Evolutionary conservation across 192 early-diverging fungal genomes (phyloP), one percentile per base, ranked within the genome.

Genomic region (Haplosporangium gracile): DNA sequence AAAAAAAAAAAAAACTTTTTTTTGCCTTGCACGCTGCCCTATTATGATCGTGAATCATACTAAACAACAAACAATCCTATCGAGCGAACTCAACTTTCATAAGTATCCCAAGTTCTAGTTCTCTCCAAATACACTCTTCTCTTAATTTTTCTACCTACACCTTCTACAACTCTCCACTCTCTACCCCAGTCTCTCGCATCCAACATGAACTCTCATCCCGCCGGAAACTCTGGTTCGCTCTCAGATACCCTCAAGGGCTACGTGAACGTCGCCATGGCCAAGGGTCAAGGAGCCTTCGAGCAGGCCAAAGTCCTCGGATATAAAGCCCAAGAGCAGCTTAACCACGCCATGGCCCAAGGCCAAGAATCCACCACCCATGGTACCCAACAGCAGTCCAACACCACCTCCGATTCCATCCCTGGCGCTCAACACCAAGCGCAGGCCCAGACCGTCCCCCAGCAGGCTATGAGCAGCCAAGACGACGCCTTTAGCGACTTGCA

Each of bases 191-290:
- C 24, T n/a, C 22, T 0, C 45, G 45, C 68, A 42, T 20, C n/a
- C 39, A 9, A 26, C 24, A 71, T 53, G 69, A 55, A 55, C 49
- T 49, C 77, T 1, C 69, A 53, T 11, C 34, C 75, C 10, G 26
- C 20, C 22, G 40, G 70, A 20, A 63, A 40, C 83, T 45, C 78
- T 1, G 69, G 60, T 45, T 85, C 83, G 13, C 0, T 80, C 32
- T 45, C 78, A 20, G 78, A 80, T 11, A 80, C 78, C 40, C 20
- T 80, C 73, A 85, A 77, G 75, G 57, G 74, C 13, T 85, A 85
- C 55, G 60, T 68, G 51, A 51, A 80, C 13, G 38, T 63, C 13
- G 83, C 83, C 74, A 73, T 68, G 60, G 55, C 78, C 65, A 85
- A 80, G 75, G 83, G 83, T 40, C 78, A 80, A 0, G 74, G 70